phyloP scores from a whole-genome alignment of 495 filamentous ascomycete genomes.

The Lasiosphaeria hispida region DNA sequence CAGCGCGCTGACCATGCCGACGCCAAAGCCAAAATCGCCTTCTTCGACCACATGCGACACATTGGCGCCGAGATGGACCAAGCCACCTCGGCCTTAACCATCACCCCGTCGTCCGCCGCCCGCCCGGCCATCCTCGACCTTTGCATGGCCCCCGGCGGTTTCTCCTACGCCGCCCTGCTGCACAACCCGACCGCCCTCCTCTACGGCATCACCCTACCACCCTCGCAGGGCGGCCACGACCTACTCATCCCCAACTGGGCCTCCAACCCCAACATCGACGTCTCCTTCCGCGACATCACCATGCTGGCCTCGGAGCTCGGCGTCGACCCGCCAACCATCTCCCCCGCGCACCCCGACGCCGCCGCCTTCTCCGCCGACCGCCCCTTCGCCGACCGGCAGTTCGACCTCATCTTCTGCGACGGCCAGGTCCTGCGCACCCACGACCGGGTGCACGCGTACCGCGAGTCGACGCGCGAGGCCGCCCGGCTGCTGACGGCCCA shows the following conservation, averaged over 20 bases:
- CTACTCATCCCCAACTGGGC: constrained; percentile 31
- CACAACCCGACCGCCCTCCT: constrained; percentile 36
- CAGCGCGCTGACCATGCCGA: no score
- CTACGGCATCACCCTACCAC: constrained; percentile 45
- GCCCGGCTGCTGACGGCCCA: constrained; percentile 41
- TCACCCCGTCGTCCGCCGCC: no score
- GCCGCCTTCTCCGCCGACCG: constrained; percentile 36
- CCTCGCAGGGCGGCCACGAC: constrained; percentile 41
- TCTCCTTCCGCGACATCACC: constrained; percentile 50
- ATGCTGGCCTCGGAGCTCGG: constrained; percentile 56
- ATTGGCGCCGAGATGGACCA: no score
- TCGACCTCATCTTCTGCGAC: constrained; percentile 58
- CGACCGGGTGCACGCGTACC: constrained; percentile 16
- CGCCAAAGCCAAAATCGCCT: no score
- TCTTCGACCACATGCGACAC: no score
- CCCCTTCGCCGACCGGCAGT: constrained; percentile 29
- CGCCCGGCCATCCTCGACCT: constrained; percentile 44
- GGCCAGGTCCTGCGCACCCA: constrained; percentile 55
- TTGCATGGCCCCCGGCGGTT: constrained; percentile 60
- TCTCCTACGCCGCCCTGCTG: constrained; percentile 35
- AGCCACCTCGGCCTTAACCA: no score
- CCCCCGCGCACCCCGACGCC: constrained; percentile 42
- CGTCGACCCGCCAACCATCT: constrained; percentile 34
- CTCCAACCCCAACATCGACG: constrained; percentile 5
- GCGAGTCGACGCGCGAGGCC: constrained; percentile 35